Base-by-base conservation (phyloP, 768 basidiomycete genomes). In the Rhizopogon roseolus region DNA sequence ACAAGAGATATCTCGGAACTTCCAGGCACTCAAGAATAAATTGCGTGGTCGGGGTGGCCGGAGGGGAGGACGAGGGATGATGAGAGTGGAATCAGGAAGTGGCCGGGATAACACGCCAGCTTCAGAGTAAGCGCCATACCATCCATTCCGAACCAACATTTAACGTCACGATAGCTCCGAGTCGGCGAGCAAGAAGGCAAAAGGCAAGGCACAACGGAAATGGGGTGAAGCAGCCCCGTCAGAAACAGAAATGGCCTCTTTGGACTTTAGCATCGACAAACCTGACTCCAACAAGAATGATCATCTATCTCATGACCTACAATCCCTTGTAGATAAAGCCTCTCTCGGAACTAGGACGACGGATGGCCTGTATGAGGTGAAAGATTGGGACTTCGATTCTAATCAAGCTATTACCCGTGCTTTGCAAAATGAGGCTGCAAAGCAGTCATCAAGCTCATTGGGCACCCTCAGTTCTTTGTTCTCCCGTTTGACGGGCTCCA, bases 1-100 rank as follows among this genome's bases (percentile, higher is more conserved):
- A 54, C 88, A 96, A 64, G 85, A 93, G 62, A 98, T 98, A 57
- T 85, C 95, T 4, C 79, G 90, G 60, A 97, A 95, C 64, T 90
- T 97, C 1, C 87, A 93, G 60, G 91, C 90, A 0, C 76, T 99
- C 51, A 97, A 95, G 70, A 86, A 80, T 50, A 79, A 92, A 32
- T 70, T 97, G 48, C 88, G 91, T 52, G 88, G 88, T 27, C 77
- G 86, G 50, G 88, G 86, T 0, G 82, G 81, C 3, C 73, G 82
- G 54, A 77, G 83, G 53, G 77, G 79, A 17, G 77, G 81, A 42
- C 76, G 78, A 52, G 69, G 75, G 39, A 63, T 62, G 38, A 71
- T 76, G 54, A 78, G 82, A 54, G 70, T 79, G 56, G 73, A 77
- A 53, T 76, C 73, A 22, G 80, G 76, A 29, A 79, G 74, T 62